Evolutionary conservation across 2,329 filamentous ascomycete genomes (phyloP), one percentile per base, ranked within the genome.

Genomic region (Pseudogymnoascus sp.): DNA sequence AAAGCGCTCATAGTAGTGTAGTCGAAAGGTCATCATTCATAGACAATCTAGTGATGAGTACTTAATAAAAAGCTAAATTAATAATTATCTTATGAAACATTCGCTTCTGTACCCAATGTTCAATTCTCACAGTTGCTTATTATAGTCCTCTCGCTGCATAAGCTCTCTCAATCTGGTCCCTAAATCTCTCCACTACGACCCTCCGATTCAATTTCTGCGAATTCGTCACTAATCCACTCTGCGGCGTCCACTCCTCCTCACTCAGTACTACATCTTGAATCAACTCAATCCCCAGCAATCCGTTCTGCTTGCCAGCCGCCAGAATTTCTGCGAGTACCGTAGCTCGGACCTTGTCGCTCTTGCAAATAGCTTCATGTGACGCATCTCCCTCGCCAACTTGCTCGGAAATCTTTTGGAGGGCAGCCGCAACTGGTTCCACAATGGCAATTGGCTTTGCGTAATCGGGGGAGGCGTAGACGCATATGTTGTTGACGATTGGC

Each of bases 371-470:
- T 70, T 87, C 85, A 3, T 87, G 64, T 39, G 36, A 39, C 48
- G 76, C 76, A 61, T 86, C 81, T 63, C 87, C 87, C 62, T 84
- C 61, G 42, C 86, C 87, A 59, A 82, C 73, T 62, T 80, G 79
- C 68, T 79, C 75, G 2, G 87, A 87, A 65, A 86, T 77, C 59
- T 83, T 82, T 60, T 78, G 78, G 18, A 90, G 76, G 7, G 80
- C 79, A 69, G 85, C 84, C 70, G 89, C 86, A 65, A 85, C 86
- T 61, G 86, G 82, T 68, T 85, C 80, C 64, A 97, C 87, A 68
- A 97, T 84, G 36, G 92, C 92, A 63, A 97, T 82, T 6, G 92
- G 90, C 71, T 90, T 90, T 65, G 84, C 81, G 74, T 90, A 84
- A 67, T 88, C 83, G 66, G 83, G 76, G 63, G 90, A 88, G 42